These are phyloP conservation scores for Caryopteris hybrid DNA, from an alignment of 305 asterid genomes.

Conservation along the genomic window DNA sequence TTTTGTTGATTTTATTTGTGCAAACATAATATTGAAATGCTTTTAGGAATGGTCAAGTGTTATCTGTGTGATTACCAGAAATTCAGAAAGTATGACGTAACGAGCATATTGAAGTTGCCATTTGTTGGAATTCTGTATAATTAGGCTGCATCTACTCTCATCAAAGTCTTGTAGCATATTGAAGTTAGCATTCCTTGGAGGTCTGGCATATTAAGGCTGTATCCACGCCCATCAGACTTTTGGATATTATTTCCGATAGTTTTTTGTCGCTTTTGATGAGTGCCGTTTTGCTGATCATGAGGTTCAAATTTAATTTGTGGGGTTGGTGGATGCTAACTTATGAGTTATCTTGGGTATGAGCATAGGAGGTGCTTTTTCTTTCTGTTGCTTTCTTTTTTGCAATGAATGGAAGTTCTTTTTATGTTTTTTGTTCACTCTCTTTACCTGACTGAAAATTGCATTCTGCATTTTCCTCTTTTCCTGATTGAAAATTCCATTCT, in stretches of 20 bases:
- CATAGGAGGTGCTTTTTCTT: slow-evolving; percentile 1
- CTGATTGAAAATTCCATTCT: slow-evolving; percentile 1
- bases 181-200: background rate
- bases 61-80: background rate
- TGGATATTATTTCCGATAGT: background rate
- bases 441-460: slow-evolving; percentile 1
- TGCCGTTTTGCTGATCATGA: slow-evolving; percentile 1
- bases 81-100: background rate
- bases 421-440: slow-evolving; percentile 2
- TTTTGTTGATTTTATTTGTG: background rate
- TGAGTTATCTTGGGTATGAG: slow-evolving; percentile 8
- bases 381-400: background rate
- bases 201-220: background rate
- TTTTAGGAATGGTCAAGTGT: background rate
- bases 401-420: background rate
- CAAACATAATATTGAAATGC: background rate
- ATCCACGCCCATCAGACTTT: background rate
- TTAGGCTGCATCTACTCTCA: background rate
- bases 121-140: background rate
- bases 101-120: background rate
- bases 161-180: background rate
- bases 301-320: background rate
- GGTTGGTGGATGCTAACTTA: background rate
- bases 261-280: background rate
- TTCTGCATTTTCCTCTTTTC: slow-evolving; percentile 1